A percentile compares a stretch with the other conserved stretches of the same genome.
These are phyloP conservation scores for Acanthamoeba healyi DNA, from an alignment of 208 protist genomes.

Conservation along the genomic window DNA sequence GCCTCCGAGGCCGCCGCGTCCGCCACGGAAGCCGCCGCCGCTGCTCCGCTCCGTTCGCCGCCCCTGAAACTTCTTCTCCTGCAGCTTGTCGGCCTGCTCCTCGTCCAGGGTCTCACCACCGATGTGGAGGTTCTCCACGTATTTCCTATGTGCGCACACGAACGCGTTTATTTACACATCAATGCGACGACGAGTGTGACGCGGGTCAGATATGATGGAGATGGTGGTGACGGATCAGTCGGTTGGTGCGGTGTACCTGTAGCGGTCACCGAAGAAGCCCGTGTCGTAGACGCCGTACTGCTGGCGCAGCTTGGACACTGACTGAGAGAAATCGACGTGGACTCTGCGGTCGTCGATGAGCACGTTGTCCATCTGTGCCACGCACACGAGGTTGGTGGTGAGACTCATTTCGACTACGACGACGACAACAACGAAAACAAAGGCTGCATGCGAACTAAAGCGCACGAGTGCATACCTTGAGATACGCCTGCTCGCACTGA, in stretches of 20 bases:
- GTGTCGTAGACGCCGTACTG: slow-evolving; percentile 32
- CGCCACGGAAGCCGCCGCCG: neutral
- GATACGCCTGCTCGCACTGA: slow-evolving; percentile 83
- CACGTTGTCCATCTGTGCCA: slow-evolving; percentile 95
- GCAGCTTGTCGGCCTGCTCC: slow-evolving; percentile 28
- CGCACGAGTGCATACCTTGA: slow-evolving; percentile 59
- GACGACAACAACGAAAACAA: neutral
- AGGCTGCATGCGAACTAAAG: neutral
- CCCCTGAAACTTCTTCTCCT: slow-evolving; percentile 28
- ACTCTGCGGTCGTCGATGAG: slow-evolving; percentile 98
- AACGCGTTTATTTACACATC: neutral
- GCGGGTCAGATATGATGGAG: too few species aligned
- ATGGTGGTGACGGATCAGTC: neutral
- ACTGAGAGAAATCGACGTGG: slow-evolving; percentile 98
- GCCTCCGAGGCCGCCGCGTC: neutral
- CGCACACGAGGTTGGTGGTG: slow-evolving; percentile 53
- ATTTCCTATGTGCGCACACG: neutral
- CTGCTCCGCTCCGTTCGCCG: neutral
- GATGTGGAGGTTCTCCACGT: neutral
- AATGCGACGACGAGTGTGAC: too few species aligned
- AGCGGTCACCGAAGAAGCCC: slow-evolving; percentile 59
- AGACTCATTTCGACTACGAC: neutral
- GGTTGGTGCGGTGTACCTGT: neutral
- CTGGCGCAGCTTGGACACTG: slow-evolving; percentile 92
- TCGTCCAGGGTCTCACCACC: slow-evolving; percentile 2